Base-by-base conservation (phyloP, 148 eudicot genomes). In the Silene uniflora region DNA sequence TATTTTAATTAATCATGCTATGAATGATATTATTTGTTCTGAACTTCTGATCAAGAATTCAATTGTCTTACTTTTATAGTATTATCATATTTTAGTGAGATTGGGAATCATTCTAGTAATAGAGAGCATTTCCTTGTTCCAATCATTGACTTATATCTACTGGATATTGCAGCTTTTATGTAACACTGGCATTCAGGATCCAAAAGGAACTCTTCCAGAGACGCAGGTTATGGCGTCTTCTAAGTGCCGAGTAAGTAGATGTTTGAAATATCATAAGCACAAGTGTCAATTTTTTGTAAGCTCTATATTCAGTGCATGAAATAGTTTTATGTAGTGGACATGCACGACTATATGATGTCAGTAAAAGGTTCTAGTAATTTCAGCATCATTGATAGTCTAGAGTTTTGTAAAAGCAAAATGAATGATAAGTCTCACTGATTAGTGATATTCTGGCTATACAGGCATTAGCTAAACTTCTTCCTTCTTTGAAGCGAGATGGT, bases 401-500 rank as follows among this genome's bases (percentile, higher is more conserved):
- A 61, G 23, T 16, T 54, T 59, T 21, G 13, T 16, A 52, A 16
- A 18, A 54, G 54, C 39, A 64, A 64, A 56, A 10, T 55, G 52
- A 42, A 39, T 67, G 56, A 27, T 39, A 35, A 24, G 12, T 77
- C 32, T 29, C 56, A 59, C 60, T 61, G 47, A 73, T 52, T 55
- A 68, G 12, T 70, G 23, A 42, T 22, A 54, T 47, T 67, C 42
- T 23, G 74, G 25, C 82, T 80, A 65, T 76, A 63, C 84, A 94
- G 98, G 90, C 83, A 72, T 85, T 94, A 75, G 86, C 91, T 25
- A 78, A 75, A 80, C 95, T 94, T 81, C 91, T 94, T 77, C 98
- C 98, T 22, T 77, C 84, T 49, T 72, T 94, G 67, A 82, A 84
- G 82, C 79, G 72, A 81, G 78, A 78, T 67, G 96, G 97, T 62